Conservation (phyloP, 1,284 basidiomycete genomes). For the Cerrena zonata region DNA sequence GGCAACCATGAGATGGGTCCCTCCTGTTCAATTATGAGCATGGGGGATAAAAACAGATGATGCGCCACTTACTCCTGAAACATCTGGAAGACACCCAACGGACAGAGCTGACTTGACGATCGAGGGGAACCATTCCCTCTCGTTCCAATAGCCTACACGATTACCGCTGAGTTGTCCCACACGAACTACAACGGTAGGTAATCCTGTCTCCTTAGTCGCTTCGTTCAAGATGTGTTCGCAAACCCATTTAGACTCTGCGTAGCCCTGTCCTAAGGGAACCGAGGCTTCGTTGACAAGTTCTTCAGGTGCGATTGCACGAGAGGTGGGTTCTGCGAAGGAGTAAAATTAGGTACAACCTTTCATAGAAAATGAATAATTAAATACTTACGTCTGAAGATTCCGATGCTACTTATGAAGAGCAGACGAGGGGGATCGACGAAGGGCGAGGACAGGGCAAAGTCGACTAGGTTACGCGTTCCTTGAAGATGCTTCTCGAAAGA, state of each 20-base stretch:
- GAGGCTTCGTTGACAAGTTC: constrained; percentile 13
- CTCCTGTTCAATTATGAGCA: neutral
- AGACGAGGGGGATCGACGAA: constrained; percentile 18
- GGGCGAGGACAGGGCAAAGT: constrained; percentile 21
- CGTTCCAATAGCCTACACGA: constrained; percentile 25
- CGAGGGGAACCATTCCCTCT: constrained; percentile 26
- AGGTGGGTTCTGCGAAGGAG: neutral
- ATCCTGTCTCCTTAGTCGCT: constrained; percentile 14
- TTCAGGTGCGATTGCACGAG: constrained; percentile 8
- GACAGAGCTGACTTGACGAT: constrained; percentile 22
- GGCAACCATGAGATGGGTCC: constrained; percentile 24
- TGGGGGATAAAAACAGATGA: neutral
- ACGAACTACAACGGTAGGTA: constrained; percentile 18
- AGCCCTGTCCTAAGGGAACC: constrained; percentile 20
- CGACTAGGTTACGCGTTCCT: constrained; percentile 21
- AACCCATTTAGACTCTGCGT: constrained; percentile 26
- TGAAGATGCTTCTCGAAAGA: constrained; percentile 22
- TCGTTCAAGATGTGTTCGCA: constrained; percentile 20
- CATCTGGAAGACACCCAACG: constrained; percentile 24
- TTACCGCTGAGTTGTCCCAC: constrained; percentile 25
- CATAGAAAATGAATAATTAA: neutral
- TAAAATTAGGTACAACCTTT: neutral
- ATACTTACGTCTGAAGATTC: constrained; percentile 20
- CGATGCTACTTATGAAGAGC: constrained; percentile 24
- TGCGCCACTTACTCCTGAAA: constrained; percentile 14